A percentile compares a stretch with the other conserved stretches of the same genome.
phyloP scores from a whole-genome alignment of 2,329 filamentous ascomycete genomes.

The Verticillium albo-atrum region DNA sequence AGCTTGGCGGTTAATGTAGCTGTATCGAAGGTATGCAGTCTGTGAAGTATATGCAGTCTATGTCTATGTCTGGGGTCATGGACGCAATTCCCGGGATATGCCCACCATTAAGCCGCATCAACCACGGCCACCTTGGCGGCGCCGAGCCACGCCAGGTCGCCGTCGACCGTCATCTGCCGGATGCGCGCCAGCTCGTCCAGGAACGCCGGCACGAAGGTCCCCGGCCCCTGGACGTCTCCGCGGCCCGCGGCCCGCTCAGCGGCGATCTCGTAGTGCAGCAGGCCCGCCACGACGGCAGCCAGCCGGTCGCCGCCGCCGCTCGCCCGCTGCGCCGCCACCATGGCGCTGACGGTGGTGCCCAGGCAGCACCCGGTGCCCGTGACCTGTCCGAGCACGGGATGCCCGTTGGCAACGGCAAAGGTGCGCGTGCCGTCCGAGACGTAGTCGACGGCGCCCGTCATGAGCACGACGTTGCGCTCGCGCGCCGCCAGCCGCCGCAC shows the following conservation, averaged over 20 bases:
- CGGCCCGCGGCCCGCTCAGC: slow-evolving; percentile 66
- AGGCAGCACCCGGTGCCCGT: slow-evolving; percentile 84
- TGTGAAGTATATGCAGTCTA: not conserved
- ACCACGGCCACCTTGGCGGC: slow-evolving; percentile 43
- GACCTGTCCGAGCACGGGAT: slow-evolving; percentile 63
- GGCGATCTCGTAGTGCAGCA: slow-evolving; percentile 72
- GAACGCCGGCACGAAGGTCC: slow-evolving; percentile 81
- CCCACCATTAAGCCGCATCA: slow-evolving; percentile 6
- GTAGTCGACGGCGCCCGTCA: slow-evolving; percentile 77
- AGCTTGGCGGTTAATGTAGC: not conserved
- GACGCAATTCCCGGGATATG: too few species aligned
- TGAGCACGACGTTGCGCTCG: slow-evolving; percentile 69
- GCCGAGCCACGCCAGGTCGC: slow-evolving; percentile 46
- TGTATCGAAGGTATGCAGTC: too few species aligned
- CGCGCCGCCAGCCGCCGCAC: slow-evolving; percentile 62
- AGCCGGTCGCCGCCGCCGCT: slow-evolving; percentile 52
- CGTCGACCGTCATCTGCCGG: slow-evolving; percentile 41
- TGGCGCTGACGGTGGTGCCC: slow-evolving; percentile 75
- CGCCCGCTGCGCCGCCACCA: slow-evolving; percentile 53
- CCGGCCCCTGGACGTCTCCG: slow-evolving; percentile 68
- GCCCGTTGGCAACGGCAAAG: slow-evolving; percentile 70
- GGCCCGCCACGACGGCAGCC: slow-evolving; percentile 65
- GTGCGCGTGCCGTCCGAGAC: slow-evolving; percentile 70
- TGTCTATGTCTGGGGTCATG: too few species aligned
- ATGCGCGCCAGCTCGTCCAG: slow-evolving; percentile 63